Conservation (phyloP, 768 basidiomycete genomes). For the Gloeophyllum trabeum region DNA sequence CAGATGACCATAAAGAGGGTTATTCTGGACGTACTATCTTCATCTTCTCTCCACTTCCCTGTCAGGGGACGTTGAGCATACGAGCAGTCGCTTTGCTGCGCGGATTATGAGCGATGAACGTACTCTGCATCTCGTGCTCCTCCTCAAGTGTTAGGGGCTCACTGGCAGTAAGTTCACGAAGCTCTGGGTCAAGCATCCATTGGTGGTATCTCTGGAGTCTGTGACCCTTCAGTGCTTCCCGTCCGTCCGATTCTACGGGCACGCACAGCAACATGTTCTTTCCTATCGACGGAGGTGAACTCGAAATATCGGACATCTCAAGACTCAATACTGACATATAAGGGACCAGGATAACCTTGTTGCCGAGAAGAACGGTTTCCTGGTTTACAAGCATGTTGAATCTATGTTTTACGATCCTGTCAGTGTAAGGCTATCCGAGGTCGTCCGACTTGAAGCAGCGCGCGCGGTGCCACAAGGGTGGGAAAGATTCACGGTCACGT, state of each 20-base stretch:
- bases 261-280: conserved; percentile 1
- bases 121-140: conserved; percentile 1
- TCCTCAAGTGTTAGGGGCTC: conserved; percentile 54
- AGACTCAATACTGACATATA: conserved; percentile 40
- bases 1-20: no score
- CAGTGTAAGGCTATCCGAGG: no score
- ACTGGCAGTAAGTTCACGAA: conserved; percentile 59
- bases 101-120: conserved; percentile 71
- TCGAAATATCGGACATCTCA: conserved; percentile 18
- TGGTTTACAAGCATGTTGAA: conserved; percentile 54
- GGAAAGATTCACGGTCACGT: no score
- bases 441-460: no score
- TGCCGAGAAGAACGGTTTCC: conserved; percentile 51
- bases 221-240: no score
- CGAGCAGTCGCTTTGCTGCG: conserved; percentile 67
- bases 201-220: conserved; percentile 1
- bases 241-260: no score
- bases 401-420: neutral
- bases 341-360: conserved; percentile 67
- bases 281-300: neutral
- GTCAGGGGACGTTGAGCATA: no score
- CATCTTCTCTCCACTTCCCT: conserved; percentile 83
- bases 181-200: neutral
- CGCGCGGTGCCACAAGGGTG: no score
- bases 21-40: conserved; percentile 55